Evolutionary conservation across 108 stramenopile species (phyloP), one percentile per base, ranked within the genome.

Genomic region (Nannochloropsis salina): DNA sequence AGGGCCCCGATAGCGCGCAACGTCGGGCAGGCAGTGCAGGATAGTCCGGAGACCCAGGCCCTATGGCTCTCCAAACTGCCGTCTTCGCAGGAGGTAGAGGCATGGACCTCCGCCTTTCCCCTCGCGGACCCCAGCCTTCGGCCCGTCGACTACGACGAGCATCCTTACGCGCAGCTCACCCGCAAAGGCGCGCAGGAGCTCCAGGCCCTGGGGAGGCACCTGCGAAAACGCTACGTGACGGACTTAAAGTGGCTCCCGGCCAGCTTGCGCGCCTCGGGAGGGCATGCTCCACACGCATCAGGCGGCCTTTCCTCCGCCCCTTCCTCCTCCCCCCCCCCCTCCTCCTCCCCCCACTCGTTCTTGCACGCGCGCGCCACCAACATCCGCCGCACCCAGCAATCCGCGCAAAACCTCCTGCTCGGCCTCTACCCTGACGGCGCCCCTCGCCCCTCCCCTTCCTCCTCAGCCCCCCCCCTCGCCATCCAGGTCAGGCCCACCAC

Each of bases 1-100:
- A 84, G 87, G 79, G 87, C 87, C 18, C 87, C 87, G 18, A 80
- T 88, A 41, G n/a, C 87, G 11, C 61, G 74, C 21, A 88, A 42
- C 80, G 80, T 88, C 80, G 87, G 87, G 9, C 84, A 9, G 12
- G 31, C 84, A 43, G 10, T 88, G 80, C 12, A 83, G 40, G 84
- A 82, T 41, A 42, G 45, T 10, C 44, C 84, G 12, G 83, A 61
- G 41, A 80, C 45, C n/a, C 42, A 44, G 22, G 45, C 42, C 15
- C 80, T 88, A 9, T 88, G 87, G 87, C 44, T 44, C 8, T 81
- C 80, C 80, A 88, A 88, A 45, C 80, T 88, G n/a, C 87, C 87
- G 2, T 80, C 80, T 44, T 43, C 31, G 12, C 45, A 84, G 18
- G 84, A 88, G 44, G 80, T 84, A 22, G 43, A 83, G 9, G 8